phyloP scores from a whole-genome alignment of 192 early-diverging fungal species.

The Allomyces macrogynus region DNA sequence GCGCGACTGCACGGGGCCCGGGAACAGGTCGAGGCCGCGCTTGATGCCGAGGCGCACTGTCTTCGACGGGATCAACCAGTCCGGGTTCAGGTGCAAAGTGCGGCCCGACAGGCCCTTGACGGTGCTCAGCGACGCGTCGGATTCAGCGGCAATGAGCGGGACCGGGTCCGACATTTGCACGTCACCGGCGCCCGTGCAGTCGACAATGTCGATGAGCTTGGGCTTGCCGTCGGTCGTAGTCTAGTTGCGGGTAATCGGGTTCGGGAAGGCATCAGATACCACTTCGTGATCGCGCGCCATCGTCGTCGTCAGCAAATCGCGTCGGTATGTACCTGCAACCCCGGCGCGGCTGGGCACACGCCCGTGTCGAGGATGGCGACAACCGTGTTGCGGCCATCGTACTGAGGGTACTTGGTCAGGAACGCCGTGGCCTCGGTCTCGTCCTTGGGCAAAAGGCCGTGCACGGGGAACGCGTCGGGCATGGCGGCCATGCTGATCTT shows the following conservation, averaged over 20 bases:
- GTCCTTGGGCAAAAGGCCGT: conserved; percentile 42
- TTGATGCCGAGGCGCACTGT: conserved; percentile 78
- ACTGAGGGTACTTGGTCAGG: conserved; percentile 56
- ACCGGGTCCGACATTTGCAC: conserved; percentile 37
- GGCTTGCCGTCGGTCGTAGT: conserved; percentile 67
- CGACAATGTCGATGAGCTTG: conserved; percentile 80
- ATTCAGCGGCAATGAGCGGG: conserved; percentile 22
- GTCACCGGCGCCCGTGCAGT: conserved; percentile 58
- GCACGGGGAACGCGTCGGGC: conserved; percentile 23
- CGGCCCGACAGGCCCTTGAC: conserved; percentile 58
- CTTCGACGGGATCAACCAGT: conserved; percentile 58
- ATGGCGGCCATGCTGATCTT: no score
- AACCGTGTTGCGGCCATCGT: conserved; percentile 73
- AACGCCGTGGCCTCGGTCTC: conserved; percentile 73
- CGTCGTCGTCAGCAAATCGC: no score
- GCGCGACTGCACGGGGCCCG: conserved; percentile 21
- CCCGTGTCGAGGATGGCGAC: conserved; percentile 90
- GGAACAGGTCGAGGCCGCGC: conserved; percentile 53
- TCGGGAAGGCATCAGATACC: no score
- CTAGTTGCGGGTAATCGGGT: no score
- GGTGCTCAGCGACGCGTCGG: conserved; percentile 19
- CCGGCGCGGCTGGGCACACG: conserved; percentile 78
- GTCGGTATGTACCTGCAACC: conserved; percentile 32
- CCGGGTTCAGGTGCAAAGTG: conserved; percentile 37
- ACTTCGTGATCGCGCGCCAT: no score